These are phyloP conservation scores for Diospyros lotus DNA, from an alignment of 148 eudicot species.

Conservation along the genomic window DNA sequence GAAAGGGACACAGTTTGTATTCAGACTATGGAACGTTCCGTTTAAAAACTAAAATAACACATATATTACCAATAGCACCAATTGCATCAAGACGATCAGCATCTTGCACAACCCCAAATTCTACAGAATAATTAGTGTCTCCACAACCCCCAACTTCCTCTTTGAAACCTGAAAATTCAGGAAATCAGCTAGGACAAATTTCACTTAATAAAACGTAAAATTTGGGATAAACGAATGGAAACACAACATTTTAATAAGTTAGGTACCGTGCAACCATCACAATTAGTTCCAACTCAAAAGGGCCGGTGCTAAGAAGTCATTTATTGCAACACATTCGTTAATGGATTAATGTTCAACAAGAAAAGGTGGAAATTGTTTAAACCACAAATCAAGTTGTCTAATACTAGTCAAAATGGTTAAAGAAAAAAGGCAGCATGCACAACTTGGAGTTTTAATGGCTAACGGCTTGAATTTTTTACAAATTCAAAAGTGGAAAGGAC, in stretches of 20 bases:
- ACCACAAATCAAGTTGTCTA: not conserved
- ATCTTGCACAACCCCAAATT: constrained; percentile 96
- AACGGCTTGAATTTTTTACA: not conserved
- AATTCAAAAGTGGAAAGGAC: not conserved
- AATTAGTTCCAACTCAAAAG: not conserved
- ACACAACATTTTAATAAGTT: not conserved
- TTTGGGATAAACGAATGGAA: not conserved
- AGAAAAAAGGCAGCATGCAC: not conserved
- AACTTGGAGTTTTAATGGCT: not conserved
- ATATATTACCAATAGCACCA: constrained; percentile 86
- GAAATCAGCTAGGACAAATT: not conserved
- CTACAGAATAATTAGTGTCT: constrained; percentile 34
- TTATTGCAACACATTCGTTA: no score
- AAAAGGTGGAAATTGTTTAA: not conserved
- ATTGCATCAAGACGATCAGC: constrained; percentile 99
- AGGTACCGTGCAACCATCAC: not conserved
- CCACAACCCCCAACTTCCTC: constrained; percentile 63
- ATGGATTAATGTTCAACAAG: not conserved
- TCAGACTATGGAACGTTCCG: no score
- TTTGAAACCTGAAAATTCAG: constrained; percentile 66
- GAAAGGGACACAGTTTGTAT: no score
- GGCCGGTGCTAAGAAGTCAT: no score
- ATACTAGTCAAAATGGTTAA: not conserved
- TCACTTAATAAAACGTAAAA: not conserved
- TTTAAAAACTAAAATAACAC: not conserved